Conservation (phyloP, 1,284 basidiomycete genomes). For the Cystobasidium slooffiae region DNA sequence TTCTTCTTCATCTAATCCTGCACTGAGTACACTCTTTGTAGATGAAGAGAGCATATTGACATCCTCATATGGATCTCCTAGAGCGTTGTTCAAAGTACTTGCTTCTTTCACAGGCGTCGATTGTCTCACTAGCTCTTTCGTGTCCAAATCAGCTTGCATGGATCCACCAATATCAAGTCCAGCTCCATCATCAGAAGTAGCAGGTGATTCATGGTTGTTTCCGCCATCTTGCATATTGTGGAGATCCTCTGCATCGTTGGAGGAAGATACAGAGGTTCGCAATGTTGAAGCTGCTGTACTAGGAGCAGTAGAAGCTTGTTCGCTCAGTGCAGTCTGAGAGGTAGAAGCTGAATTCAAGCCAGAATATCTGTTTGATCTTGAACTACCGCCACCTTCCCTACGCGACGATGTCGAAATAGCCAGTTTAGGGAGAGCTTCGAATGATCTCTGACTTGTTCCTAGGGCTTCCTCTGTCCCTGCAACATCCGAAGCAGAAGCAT, state of each 20-base stretch:
- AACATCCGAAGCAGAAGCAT: neutral
- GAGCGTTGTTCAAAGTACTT: neutral
- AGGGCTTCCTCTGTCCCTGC: neutral
- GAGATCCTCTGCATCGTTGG: neutral
- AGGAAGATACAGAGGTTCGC: constrained; percentile 31
- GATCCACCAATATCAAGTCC: neutral
- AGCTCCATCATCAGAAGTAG: constrained; percentile 35
- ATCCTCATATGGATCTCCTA: neutral
- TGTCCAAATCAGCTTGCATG: constrained; percentile 7
- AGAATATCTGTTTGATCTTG: neutral
- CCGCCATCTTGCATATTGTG: constrained; percentile 1
- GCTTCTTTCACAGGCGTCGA: neutral
- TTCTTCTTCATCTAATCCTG: neutral
- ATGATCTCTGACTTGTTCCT: neutral
- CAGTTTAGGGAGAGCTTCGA: constrained; percentile 1
- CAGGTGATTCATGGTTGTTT: constrained; percentile 12
- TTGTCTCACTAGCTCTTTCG: neutral
- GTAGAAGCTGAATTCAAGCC: constrained; percentile 9
- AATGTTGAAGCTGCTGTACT: constrained; percentile 26
- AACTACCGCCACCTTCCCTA: neutral
- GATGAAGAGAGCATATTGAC: constrained; percentile 6
- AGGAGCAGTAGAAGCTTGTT: constrained; percentile 6
- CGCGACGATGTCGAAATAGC: constrained; percentile 15
- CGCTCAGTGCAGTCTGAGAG: constrained; percentile 3
- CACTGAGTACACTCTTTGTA: neutral